Conservation (phyloP, 2,329 filamentous ascomycete genomes). For the Apiospora koreana region DNA sequence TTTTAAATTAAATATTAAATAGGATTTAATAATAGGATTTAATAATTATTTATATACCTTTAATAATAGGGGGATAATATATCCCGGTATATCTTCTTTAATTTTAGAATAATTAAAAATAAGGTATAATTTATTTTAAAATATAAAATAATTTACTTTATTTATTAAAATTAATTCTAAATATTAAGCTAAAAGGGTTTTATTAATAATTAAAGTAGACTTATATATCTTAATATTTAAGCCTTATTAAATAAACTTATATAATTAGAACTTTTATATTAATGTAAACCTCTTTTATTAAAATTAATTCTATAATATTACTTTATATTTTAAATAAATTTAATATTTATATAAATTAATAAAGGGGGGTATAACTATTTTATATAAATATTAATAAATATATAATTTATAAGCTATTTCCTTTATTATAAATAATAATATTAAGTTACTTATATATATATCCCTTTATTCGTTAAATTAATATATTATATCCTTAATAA, state of each 20-base stretch:
- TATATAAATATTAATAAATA: background rate
- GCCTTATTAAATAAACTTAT: background rate
- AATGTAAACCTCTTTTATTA: background rate
- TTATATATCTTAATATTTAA: too few relatives aligned
- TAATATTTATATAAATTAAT: background rate
- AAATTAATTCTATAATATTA: background rate
- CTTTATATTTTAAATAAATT: background rate
- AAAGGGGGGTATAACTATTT: background rate
- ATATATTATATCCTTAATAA: background rate
- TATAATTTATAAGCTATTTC: background rate
- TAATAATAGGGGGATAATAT: background rate
- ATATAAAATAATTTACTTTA: background rate
- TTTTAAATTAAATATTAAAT: background rate
- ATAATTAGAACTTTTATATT: background rate
- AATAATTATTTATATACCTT: background rate
- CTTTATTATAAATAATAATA: background rate
- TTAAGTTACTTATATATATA: background rate
- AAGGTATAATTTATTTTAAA: background rate
- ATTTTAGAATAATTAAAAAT: background rate
- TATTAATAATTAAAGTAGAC: too few relatives aligned
- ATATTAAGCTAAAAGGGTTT: too few relatives aligned
- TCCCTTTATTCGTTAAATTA: background rate
- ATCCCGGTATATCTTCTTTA: background rate
- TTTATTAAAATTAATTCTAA: too few relatives aligned
- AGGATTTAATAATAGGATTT: background rate